Evolutionary conservation across 108 stramenopile genomes (phyloP).

Genomic region (Cyclotella cryptica): DNA sequence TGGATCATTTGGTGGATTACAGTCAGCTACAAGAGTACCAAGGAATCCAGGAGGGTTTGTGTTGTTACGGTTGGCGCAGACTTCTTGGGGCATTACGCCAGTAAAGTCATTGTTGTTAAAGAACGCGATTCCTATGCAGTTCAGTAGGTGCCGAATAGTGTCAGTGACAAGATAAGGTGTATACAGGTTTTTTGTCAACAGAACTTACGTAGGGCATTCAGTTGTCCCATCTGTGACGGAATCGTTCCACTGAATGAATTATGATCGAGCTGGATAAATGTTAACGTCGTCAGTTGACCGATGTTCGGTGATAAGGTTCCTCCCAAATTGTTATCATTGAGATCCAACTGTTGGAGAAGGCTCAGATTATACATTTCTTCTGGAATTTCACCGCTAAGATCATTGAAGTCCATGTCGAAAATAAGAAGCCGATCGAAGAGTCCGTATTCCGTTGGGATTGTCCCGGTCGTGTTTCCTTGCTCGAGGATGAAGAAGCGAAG

Average conservation of each 20-base stretch:
- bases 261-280: conserved; percentile 53
- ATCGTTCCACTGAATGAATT: conserved; percentile 64
- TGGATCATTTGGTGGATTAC: conserved; percentile 25
- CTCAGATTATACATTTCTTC: conserved; percentile 25
- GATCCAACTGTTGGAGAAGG: conserved; percentile 53
- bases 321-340: conserved; percentile 56
- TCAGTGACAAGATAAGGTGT: neutral
- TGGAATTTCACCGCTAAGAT: conserved; percentile 27
- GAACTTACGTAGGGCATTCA: conserved; percentile 35
- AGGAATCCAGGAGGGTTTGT: conserved; percentile 35
- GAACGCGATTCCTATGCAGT: conserved; percentile 17
- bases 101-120: conserved; percentile 43
- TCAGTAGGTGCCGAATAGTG: neutral
- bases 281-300: conserved; percentile 55
- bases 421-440: conserved; percentile 37
- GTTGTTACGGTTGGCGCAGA: conserved; percentile 50
- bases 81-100: conserved; percentile 50
- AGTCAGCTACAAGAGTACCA: conserved; percentile 23
- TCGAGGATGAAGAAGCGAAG: conserved; percentile 60
- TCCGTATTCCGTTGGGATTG: conserved; percentile 63
- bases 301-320: conserved; percentile 61
- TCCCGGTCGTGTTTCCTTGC: conserved; percentile 59
- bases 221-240: conserved; percentile 58
- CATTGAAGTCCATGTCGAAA: conserved; percentile 39
- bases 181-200: neutral